Evolutionary conservation across 257 asterid genomes (phyloP).

Genomic region (Fraxinus pennsylvanica): DNA sequence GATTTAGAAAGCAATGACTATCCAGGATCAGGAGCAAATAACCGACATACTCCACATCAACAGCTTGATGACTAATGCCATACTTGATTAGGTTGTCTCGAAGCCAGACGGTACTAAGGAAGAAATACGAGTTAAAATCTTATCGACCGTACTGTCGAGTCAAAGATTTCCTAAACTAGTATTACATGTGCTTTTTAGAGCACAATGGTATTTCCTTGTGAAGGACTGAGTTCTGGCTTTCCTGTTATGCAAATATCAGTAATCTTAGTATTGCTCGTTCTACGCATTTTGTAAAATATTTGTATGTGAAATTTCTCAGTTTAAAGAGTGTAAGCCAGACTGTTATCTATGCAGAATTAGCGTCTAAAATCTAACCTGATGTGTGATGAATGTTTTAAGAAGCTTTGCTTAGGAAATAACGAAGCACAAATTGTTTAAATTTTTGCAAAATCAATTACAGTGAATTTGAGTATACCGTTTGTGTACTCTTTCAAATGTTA

Average conservation of each 20-base stretch:
- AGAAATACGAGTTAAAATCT: background rate
- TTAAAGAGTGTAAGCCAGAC: background rate
- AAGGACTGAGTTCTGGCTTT: background rate
- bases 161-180: background rate
- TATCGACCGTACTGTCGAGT: background rate
- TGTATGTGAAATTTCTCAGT: background rate
- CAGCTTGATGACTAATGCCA: constrained; percentile 1
- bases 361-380: no score
- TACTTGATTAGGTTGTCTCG: background rate
- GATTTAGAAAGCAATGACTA: constrained; percentile 26
- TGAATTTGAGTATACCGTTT: background rate
- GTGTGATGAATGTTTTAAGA: no score
- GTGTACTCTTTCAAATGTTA: background rate
- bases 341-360: background rate
- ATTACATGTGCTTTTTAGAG: background rate
- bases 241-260: background rate
- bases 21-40: constrained; percentile 35
- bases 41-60: constrained; percentile 33
- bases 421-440: no score
- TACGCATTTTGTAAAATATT: background rate
- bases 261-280: background rate
- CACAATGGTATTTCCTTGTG: background rate
- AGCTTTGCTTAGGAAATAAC: no score
- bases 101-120: background rate
- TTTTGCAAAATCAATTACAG: background rate